A percentile compares a stretch with the other conserved stretches of the same genome.
Conservation (phyloP, 1,284 basidiomycete genomes). For the Xerocomus nothofagi region DNA sequence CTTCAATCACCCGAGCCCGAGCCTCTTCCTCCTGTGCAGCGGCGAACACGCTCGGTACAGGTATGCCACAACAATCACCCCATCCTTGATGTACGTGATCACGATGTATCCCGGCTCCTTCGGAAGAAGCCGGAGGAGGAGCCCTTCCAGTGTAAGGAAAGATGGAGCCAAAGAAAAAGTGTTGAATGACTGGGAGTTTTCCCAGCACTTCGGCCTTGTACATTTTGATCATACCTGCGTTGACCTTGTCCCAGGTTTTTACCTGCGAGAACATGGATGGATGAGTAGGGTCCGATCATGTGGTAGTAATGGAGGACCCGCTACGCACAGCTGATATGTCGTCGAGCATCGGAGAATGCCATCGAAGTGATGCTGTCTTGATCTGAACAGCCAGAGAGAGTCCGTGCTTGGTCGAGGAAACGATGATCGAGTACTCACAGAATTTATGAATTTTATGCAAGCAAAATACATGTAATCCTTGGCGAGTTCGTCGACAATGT, state of each 20-base stretch:
- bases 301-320: neutral
- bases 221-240: constrained; percentile 99
- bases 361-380: constrained; percentile 92
- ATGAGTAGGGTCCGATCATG: neutral
- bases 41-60: constrained; percentile 81
- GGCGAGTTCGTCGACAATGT: constrained; percentile 92
- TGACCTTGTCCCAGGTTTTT: constrained; percentile 97
- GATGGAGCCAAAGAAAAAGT: constrained; percentile 91
- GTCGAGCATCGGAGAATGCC: constrained; percentile 99
- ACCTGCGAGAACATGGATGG: constrained; percentile 46
- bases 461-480: constrained; percentile 97
- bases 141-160: constrained; percentile 70
- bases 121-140: constrained; percentile 41
- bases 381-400: constrained; percentile 52
- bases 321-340: constrained; percentile 86
- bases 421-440: constrained; percentile 49
- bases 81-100: constrained; percentile 65
- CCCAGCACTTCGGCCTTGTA: constrained; percentile 93
- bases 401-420: neutral
- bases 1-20: constrained; percentile 41
- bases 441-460: constrained; percentile 96
- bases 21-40: constrained; percentile 56
- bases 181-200: constrained; percentile 95
- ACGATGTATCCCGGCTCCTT: constrained; percentile 41
- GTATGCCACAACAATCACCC: constrained; percentile 96